Percentiles rank a stretch among this genome's conserved stretches.
These are phyloP conservation scores for Taiozyma sp. DNA, from an alignment of 1,139 yeast species.

Conservation along the genomic window DNA sequence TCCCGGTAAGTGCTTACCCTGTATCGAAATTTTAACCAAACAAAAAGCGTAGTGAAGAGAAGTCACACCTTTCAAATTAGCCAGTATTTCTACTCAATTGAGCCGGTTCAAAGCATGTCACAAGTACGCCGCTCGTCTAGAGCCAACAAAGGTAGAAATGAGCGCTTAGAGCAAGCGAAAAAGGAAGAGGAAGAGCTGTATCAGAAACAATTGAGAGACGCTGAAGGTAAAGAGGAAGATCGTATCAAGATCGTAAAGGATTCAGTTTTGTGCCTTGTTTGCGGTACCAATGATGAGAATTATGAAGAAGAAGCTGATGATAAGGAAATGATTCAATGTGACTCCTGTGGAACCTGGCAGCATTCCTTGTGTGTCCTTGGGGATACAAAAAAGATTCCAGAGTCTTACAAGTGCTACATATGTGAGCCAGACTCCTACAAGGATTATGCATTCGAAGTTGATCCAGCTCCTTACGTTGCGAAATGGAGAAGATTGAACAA, in stretches of 20 bases:
- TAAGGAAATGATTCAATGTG: slow-evolving; percentile 78
- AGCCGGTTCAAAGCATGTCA: neutral
- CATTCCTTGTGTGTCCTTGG: slow-evolving; percentile 73
- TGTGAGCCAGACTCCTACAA: slow-evolving; percentile 41
- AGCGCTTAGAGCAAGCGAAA: slow-evolving; percentile 28
- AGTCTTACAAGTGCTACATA: slow-evolving; percentile 43
- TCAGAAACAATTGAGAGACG: slow-evolving; percentile 15
- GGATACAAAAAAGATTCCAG: slow-evolving; percentile 35
- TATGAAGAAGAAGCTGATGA: slow-evolving; percentile 58
- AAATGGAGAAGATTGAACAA: slow-evolving; percentile 7
- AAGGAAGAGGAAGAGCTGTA: slow-evolving; percentile 16
- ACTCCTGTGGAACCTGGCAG: slow-evolving; percentile 78
- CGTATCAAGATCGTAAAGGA: slow-evolving; percentile 27
- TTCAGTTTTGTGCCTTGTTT: slow-evolving; percentile 59
- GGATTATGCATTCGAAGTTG: slow-evolving; percentile 25
- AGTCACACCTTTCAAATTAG: neutral
- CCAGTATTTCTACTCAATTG: neutral
- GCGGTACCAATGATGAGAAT: slow-evolving; percentile 62
- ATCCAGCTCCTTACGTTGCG: slow-evolving; percentile 25
- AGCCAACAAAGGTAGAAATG: slow-evolving; percentile 38
- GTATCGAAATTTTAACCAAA: too few species aligned
- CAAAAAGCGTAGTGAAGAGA: too few species aligned
- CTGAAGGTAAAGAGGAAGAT: slow-evolving; percentile 15
- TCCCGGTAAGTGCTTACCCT: too few species aligned
- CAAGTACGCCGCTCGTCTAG: slow-evolving; percentile 35